Evolutionary conservation across 2,329 filamentous ascomycete genomes (phyloP).

Genomic region (Trichoderma brevicompactum): DNA sequence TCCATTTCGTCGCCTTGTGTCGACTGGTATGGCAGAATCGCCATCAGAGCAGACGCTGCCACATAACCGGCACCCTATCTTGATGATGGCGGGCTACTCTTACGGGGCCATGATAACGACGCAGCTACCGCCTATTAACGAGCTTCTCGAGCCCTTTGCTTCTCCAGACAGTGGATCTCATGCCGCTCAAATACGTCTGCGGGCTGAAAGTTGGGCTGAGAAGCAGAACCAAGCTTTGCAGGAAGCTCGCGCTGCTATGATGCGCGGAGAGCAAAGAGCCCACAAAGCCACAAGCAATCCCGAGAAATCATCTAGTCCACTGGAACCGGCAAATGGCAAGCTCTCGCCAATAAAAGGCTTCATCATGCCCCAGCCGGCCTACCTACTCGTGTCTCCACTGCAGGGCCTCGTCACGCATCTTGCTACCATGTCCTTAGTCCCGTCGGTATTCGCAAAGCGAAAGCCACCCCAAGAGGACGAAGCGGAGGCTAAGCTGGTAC

Average conservation of each 20-base stretch:
- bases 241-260: conserved; percentile 42
- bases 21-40: background rate
- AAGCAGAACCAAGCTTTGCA: conserved; percentile 59
- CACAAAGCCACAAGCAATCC: conserved; percentile 32
- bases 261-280: conserved; percentile 34
- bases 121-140: conserved; percentile 66
- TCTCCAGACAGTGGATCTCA: conserved; percentile 58
- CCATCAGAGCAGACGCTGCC: background rate
- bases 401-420: conserved; percentile 63
- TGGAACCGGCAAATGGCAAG: conserved; percentile 32
- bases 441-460: conserved; percentile 36
- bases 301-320: conserved; percentile 2
- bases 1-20: conserved; percentile 58
- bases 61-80: conserved; percentile 37
- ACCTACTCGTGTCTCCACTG: conserved; percentile 71
- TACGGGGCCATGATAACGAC: conserved; percentile 85
- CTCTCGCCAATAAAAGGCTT: conserved; percentile 43
- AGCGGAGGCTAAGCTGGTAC: conserved; percentile 60
- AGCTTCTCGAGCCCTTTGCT: conserved; percentile 64
- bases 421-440: conserved; percentile 62
- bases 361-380: conserved; percentile 50
- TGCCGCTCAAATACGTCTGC: conserved; percentile 69
- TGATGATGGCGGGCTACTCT: conserved; percentile 80
- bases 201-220: conserved; percentile 69
- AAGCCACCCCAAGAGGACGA: conserved; percentile 36